Conservation (phyloP, 768 basidiomycete genomes). For the Gloeopeniophorella convolvens region DNA sequence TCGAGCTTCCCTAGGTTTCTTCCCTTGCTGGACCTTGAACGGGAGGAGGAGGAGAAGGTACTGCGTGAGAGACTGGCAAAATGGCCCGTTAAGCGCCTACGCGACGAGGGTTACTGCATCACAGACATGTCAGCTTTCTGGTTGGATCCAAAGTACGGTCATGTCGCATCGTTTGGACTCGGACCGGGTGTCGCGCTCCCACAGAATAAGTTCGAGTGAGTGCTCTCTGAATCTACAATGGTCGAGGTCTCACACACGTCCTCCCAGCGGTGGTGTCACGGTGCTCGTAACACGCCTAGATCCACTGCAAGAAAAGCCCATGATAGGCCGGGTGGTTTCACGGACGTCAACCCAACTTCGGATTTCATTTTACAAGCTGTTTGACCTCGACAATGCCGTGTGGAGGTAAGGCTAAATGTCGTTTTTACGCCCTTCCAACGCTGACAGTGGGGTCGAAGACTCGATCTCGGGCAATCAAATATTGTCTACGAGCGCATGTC, state of each 20-base stretch:
- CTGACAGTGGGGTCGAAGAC: conserved; percentile 23
- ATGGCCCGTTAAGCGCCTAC: conserved; percentile 57
- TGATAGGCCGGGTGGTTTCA: conserved; percentile 50
- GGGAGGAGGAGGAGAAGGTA: conserved; percentile 53
- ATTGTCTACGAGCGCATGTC: conserved; percentile 66
- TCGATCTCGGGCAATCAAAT: conserved; percentile 68
- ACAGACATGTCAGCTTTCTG: conserved; percentile 62
- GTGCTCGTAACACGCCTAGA: conserved; percentile 58
- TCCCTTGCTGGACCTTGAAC: conserved; percentile 48
- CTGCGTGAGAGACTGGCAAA: conserved; percentile 57
- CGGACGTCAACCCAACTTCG: conserved; percentile 45
- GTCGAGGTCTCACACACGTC: background rate
- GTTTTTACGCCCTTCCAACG: background rate
- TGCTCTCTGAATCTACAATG: conserved; percentile 8
- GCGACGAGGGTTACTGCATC: conserved; percentile 67
- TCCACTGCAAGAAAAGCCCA: conserved; percentile 49
- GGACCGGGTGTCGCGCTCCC: conserved; percentile 60
- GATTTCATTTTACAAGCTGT: conserved; percentile 49
- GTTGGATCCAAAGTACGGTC: conserved; percentile 58
- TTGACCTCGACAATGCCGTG: conserved; percentile 35
- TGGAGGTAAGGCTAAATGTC: conserved; percentile 38
- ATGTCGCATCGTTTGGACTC: conserved; percentile 56
- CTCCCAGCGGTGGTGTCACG: conserved; percentile 57
- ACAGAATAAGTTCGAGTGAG: conserved; percentile 67
- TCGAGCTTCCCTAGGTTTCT: conserved; percentile 35